A percentile compares a stretch with the other conserved stretches of the same genome.
phyloP scores from a whole-genome alignment of 495 filamentous ascomycete genomes.

The Xylaria cubensis region DNA sequence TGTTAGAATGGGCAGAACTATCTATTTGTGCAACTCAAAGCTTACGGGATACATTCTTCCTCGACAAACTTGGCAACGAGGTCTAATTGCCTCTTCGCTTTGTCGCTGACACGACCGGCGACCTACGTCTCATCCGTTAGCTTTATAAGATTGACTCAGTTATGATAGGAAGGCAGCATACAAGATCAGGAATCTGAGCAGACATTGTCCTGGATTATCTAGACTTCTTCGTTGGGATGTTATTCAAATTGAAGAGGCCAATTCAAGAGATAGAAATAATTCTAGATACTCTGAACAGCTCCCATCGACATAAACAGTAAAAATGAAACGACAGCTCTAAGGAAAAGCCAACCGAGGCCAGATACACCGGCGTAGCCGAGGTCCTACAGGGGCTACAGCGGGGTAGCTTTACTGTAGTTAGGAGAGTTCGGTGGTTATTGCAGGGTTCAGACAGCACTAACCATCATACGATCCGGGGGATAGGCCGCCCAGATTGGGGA shows the following conservation, averaged over 20 bases:
- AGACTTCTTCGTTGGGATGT: not conserved
- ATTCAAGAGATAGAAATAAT: not conserved
- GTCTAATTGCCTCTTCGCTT: conserved; percentile 70
- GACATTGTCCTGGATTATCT: conserved; percentile 58
- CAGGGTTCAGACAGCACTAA: conserved; percentile 12
- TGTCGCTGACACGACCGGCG: conserved; percentile 72
- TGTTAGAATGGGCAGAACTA: conserved; percentile 24
- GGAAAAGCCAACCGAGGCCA: conserved; percentile 30
- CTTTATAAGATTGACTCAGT: conserved; percentile 17
- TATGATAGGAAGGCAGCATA: conserved; percentile 45
- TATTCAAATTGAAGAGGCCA: not conserved
- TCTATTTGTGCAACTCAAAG: not conserved
- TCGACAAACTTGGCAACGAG: conserved; percentile 95
- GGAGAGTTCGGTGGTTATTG: not conserved
- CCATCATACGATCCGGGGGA: conserved; percentile 33
- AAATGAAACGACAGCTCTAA: not conserved
- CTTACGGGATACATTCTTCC: conserved; percentile 86
- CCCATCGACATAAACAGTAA: not conserved
- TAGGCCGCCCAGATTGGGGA: conserved; percentile 10
- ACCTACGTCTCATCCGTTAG: conserved; percentile 53
- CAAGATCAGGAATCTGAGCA: conserved; percentile 69
- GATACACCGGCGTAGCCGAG: conserved; percentile 24
- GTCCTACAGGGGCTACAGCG: conserved; percentile 22
- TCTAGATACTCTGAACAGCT: not conserved
- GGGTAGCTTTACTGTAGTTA: conserved; percentile 25